A percentile compares a stretch with the other conserved stretches of the same genome.
These are phyloP conservation scores for Kandelia obovata DNA, from an alignment of 345 rosid genomes.

Conservation along the genomic window DNA sequence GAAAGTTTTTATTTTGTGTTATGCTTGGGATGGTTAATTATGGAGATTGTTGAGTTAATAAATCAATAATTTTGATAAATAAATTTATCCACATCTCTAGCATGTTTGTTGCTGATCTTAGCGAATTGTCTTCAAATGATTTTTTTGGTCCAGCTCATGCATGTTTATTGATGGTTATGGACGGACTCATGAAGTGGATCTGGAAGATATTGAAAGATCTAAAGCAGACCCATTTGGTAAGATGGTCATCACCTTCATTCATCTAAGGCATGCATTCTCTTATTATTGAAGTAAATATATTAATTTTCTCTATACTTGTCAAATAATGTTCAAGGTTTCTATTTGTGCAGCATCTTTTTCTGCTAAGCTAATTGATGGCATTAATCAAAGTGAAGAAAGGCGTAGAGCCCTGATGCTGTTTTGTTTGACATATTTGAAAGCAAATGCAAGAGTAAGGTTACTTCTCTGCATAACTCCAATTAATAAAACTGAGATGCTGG, in stretches of 20 bases:
- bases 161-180: conserved; percentile 60
- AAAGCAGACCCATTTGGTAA: conserved; percentile 70
- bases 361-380: conserved; percentile 76
- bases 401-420: conserved; percentile 76
- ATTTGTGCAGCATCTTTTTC: conserved; percentile 54
- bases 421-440: conserved; percentile 58
- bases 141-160: conserved; percentile 52
- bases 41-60: too few species aligned
- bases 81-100: too few species aligned
- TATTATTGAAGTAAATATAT: neutral
- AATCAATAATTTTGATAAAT: too few species aligned
- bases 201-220: conserved; percentile 45
- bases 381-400: conserved; percentile 75
- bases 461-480: neutral
- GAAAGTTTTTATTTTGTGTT: too few species aligned
- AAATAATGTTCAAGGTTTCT: conserved; percentile 10
- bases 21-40: too few species aligned
- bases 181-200: conserved; percentile 51
- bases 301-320: neutral
- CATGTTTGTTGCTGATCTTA: too few species aligned
- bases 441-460: conserved; percentile 60
- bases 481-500: too few species aligned
- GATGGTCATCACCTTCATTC: conserved; percentile 2
- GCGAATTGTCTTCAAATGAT: too few species aligned
- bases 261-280: neutral